These are phyloP conservation scores for Gentiana dahurica DNA, from an alignment of 257 asterid genomes.

Conservation along the genomic window DNA sequence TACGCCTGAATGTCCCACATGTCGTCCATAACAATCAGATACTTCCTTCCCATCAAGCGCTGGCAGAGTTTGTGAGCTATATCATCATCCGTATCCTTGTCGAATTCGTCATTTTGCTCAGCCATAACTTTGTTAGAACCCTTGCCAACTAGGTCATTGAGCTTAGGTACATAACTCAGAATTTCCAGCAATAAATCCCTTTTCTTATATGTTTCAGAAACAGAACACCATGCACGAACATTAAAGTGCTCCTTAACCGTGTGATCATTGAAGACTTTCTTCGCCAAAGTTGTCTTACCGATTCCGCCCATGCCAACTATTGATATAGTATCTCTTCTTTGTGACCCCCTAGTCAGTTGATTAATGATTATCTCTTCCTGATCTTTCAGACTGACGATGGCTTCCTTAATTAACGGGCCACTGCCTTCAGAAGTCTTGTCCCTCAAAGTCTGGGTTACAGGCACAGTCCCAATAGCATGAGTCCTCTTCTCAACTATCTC, in stretches of 20 bases:
- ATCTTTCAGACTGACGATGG: conserved; percentile 6
- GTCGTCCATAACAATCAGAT: not conserved
- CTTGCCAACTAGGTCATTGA: not conserved
- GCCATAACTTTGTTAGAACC: not conserved
- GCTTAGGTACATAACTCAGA: not conserved
- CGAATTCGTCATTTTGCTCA: too few relatives aligned
- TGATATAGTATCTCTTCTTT: not conserved
- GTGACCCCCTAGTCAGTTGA: not conserved
- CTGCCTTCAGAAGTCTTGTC: not conserved
- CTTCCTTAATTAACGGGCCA: not conserved
- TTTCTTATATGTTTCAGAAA: not conserved
- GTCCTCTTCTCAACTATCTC: not conserved
- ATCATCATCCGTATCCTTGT: not conserved
- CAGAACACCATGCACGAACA: not conserved
- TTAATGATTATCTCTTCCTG: not conserved
- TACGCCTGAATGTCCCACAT: too few relatives aligned
- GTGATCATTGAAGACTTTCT: not conserved
- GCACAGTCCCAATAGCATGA: too few relatives aligned
- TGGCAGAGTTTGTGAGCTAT: not conserved
- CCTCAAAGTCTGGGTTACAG: not conserved
- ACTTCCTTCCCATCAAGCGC: not conserved
- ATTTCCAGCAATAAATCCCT: not conserved
- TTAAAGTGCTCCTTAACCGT: not conserved
- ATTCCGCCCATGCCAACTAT: conserved; percentile 6
- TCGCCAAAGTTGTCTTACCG: conserved; percentile 7